Base-by-base conservation (phyloP, 2,329 filamentous ascomycete species). In the Xylaria sp. region DNA sequence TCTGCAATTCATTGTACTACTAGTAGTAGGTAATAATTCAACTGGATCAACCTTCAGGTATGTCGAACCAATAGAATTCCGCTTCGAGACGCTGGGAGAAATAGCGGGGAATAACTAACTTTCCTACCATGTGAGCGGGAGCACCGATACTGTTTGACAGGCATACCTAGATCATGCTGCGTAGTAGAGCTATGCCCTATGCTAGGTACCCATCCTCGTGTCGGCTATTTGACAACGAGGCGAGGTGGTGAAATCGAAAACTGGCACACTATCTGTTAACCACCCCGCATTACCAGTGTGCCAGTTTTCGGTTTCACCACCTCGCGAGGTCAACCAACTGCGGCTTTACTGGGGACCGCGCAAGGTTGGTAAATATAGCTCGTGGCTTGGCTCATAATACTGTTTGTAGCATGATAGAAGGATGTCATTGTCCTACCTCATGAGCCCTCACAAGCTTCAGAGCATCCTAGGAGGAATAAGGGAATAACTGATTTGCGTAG, bases 31-130 rank as follows among this genome's bases (percentile, higher is more conserved):
- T 32, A 62, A 50, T 23, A 37, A 60, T 65, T 57, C 56, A 56
- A 50, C 34, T 10, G n/a, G 61, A 20, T 44, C 28, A 44, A 44
- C 18, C 34, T 39, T 58, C 39, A 44, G 57, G 41, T 32, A 68
- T 66, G 54, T 48, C 48, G 25, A 52, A 50, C 59, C 44, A 68
- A 66, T 66, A 66, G 51, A 54, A 37, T 57, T 39, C 28, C 20
- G 41, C 23, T 57, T 51, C 23, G 15, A 60, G 20, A 54, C 56
- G 37, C 25, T 20, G 56, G 46, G 59, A 44, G 54, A 44, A 10
- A 57, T 63, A 39, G 20, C 23, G 6, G 39, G 56, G 39, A 46
- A 46, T 10, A 39, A n/a, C 15, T 56, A 41, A 6, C 28, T 20
- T 34, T 25, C 15, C 34, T 48, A 8, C 23, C 41, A 37, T 28